A percentile compares a stretch with the other conserved stretches of the same genome.
Evolutionary conservation across 257 asterid genomes (phyloP).

Genomic region (Solanum verrucosum): DNA sequence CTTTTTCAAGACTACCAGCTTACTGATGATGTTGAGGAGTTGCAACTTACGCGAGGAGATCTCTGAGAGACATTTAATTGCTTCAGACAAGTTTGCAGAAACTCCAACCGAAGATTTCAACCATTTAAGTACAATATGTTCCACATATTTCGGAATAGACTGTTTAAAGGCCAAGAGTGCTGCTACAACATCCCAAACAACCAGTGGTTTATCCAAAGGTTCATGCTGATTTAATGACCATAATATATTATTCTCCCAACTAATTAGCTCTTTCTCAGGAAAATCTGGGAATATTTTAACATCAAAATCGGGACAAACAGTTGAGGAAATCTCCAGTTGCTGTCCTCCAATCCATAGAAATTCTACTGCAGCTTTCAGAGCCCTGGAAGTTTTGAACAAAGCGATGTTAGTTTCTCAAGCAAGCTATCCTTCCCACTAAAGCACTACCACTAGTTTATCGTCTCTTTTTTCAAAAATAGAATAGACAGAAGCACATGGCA

Average conservation of each 20-base stretch:
- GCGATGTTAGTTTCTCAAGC: background rate
- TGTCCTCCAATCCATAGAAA: constrained; percentile 94
- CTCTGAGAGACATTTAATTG: constrained; percentile 25
- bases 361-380: constrained; percentile 62
- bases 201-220: constrained; percentile 37
- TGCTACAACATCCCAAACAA: constrained; percentile 67
- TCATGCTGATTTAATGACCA: constrained; percentile 56
- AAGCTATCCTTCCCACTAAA: background rate
- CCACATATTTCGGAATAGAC: constrained; percentile 39
- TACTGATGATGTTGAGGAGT: constrained; percentile 52
- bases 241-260: constrained; percentile 58
- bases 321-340: constrained; percentile 42
- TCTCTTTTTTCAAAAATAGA: background rate
- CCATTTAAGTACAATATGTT: constrained; percentile 54
- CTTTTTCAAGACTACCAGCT: constrained; percentile 50
- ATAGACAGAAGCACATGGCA: background rate
- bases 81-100: constrained; percentile 27
- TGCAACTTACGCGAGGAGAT: constrained; percentile 70
- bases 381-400: constrained; percentile 28
- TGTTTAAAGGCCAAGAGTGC: constrained; percentile 66
- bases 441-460: background rate
- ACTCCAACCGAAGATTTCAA: constrained; percentile 31
- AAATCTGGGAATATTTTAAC: constrained; percentile 38
- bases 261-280: constrained; percentile 45
- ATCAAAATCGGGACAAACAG: constrained; percentile 24